Base-by-base conservation (phyloP, 352 stramenopile species). In the Pythium sp. region DNA sequence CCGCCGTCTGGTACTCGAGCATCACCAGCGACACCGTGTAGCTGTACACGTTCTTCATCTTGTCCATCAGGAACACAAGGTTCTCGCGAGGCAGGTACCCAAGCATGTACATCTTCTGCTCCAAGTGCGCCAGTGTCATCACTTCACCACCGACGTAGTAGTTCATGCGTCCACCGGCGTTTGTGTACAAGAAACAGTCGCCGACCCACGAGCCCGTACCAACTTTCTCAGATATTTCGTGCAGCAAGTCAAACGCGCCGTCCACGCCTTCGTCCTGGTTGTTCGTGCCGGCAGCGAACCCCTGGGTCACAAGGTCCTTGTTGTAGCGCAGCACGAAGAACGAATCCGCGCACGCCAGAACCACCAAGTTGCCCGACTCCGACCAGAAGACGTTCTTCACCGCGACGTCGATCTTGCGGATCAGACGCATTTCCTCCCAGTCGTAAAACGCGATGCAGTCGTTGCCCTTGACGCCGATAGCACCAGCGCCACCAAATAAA, bases 61-160 rank as follows among this genome's bases (percentile, higher is more conserved):
- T 99, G 80, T 99, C 97, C 76, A 99, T 98, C 28, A 99, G 81
- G 70, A 98, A 99, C 20, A 99, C 94, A 53, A 97, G 79, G 84
- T 99, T 97, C 80, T 99, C 97, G 12, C 98, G 98, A 6, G 97
- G 93, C 11, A 99, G 75, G 75, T 99, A 99, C 46, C 98, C 98
- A 15, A 99, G 89, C 63, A 99, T 86, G 81, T 99, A 98, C 84
- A 98, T 95, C 62, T 96, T 97, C 59, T 96, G 79, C 64, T 96
- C 92, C 34, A 99, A 78, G 77, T 99, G 97, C 22, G 96, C 93
- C 1, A 99, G 80, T 41, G 96, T 99, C 86, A 99, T 98, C 55
- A 99, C 97, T 71, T 99, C 94, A n/a, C 98, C 98, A 51, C 97
- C 98, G n/a, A 99, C 97, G 73, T 98, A 99, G 82, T 99, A 99